phyloP scores from a whole-genome alignment of 805 yeast genomes.

The Metschnikowia cubensis region DNA sequence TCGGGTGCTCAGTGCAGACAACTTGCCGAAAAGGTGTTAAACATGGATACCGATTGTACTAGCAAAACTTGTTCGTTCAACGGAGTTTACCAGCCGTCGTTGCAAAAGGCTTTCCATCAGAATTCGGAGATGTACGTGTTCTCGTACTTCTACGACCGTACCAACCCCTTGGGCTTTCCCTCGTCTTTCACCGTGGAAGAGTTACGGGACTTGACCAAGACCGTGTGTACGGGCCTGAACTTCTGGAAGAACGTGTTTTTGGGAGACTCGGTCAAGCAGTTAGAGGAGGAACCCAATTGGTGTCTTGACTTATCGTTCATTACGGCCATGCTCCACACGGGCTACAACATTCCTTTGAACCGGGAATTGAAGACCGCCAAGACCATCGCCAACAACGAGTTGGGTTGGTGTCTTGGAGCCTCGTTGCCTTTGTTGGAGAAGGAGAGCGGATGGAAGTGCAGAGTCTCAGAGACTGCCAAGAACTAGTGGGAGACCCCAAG shows the following conservation, averaged over 20 bases:
- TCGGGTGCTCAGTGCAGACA: slow-evolving; percentile 82
- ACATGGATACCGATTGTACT: slow-evolving; percentile 76
- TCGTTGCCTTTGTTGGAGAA: slow-evolving; percentile 81
- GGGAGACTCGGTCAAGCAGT: slow-evolving; percentile 60
- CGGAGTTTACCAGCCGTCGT: slow-evolving; percentile 95
- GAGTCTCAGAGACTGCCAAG: slow-evolving; percentile 23
- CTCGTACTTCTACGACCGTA: slow-evolving; percentile 93
- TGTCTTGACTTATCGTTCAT: slow-evolving; percentile 90
- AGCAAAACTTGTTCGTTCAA: slow-evolving; percentile 88
- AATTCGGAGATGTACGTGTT: slow-evolving; percentile 80
- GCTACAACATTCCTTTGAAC: slow-evolving; percentile 87
- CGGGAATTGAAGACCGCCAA: slow-evolving; percentile 92
- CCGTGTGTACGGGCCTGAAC: slow-evolving; percentile 80
- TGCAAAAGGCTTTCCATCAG: slow-evolving; percentile 68
- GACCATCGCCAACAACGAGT: slow-evolving; percentile 81
- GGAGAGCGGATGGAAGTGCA: slow-evolving; percentile 67
- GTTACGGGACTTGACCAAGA: slow-evolving; percentile 70
- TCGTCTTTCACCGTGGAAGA: slow-evolving; percentile 80
- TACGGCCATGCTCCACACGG: slow-evolving; percentile 87
- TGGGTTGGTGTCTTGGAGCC: slow-evolving; percentile 99
- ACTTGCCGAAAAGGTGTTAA: slow-evolving; percentile 75
- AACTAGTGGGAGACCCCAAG: not conserved
- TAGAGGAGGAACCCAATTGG: slow-evolving; percentile 85
- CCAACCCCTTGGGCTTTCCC: slow-evolving; percentile 94
- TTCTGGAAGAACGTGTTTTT: slow-evolving; percentile 71